Conservation (phyloP, 495 filamentous ascomycete genomes). For the Corynascus novoguineensis region DNA sequence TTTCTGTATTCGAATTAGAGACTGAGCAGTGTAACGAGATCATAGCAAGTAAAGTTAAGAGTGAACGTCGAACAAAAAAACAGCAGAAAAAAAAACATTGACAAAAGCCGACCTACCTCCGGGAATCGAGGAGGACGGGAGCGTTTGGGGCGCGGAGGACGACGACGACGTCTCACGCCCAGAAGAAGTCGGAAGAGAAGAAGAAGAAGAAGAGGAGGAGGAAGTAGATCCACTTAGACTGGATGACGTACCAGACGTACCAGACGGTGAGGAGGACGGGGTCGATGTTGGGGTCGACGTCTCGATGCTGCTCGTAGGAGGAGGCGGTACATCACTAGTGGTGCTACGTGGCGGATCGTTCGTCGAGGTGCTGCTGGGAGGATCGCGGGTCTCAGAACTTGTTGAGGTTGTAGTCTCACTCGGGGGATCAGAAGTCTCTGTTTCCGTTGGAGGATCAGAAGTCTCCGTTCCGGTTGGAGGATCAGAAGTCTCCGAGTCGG, state of each 20-base stretch:
- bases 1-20: conserved; percentile 12
- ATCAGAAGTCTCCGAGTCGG: neutral
- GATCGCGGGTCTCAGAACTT: neutral
- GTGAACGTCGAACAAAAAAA: conserved; percentile 4
- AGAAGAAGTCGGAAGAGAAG: conserved; percentile 18
- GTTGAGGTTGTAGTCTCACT: neutral
- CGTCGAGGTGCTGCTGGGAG: neutral
- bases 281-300: neutral
- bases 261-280: conserved; percentile 7
- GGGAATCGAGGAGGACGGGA: conserved; percentile 20
- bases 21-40: neutral
- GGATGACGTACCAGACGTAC: conserved; percentile 19
- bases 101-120: conserved; percentile 25
- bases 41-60: neutral
- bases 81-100: neutral
- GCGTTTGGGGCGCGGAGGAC: conserved; percentile 5
- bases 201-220: conserved; percentile 16
- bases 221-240: conserved; percentile 5
- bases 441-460: neutral
- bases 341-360: neutral
- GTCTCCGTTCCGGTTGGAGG: too few relatives aligned
- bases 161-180: conserved; percentile 1
- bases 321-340: conserved; percentile 1
- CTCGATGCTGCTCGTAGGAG: neutral
- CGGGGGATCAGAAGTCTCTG: neutral